A percentile compares a stretch with the other conserved stretches of the same genome.
Evolutionary conservation across 2,329 filamentous ascomycete genomes (phyloP).

Genomic region (Cryphonectria parasitica): DNA sequence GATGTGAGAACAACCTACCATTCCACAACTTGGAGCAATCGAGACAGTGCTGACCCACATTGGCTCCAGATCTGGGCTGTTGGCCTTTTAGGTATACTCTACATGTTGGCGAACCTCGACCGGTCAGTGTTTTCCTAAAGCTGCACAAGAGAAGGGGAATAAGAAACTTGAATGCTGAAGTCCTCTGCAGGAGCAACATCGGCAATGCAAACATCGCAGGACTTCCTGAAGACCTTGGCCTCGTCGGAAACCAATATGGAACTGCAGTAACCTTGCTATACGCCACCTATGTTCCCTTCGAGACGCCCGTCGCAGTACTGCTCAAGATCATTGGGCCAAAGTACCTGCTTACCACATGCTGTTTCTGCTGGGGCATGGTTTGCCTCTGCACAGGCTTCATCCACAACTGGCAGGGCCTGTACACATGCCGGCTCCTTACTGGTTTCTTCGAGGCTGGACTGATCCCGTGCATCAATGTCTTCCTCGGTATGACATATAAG

Average conservation of each 20-base stretch:
- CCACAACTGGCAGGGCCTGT: constrained; percentile 35
- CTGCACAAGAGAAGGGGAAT: neutral
- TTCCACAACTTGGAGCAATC: neutral
- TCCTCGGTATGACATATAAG: constrained; percentile 44
- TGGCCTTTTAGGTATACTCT: constrained; percentile 25
- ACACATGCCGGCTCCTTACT: constrained; percentile 31
- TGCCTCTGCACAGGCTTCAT: constrained; percentile 40
- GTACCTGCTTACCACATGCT: constrained; percentile 36
- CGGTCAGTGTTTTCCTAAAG: constrained; percentile 18
- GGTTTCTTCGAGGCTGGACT: constrained; percentile 41
- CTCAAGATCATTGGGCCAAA: constrained; percentile 42
- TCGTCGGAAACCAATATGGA: constrained; percentile 35
- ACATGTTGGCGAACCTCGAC: constrained; percentile 34
- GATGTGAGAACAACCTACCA: constrained; percentile 10
- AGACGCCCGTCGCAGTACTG: constrained; percentile 38
- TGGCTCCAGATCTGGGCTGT: constrained; percentile 17
- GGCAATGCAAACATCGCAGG: constrained; percentile 35
- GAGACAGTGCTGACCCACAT: neutral
- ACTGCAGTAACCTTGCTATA: constrained; percentile 41
- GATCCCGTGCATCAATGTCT: constrained; percentile 45
- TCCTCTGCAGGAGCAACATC: constrained; percentile 31
- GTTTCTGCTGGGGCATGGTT: constrained; percentile 33
- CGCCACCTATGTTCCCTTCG: constrained; percentile 40
- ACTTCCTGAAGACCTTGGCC: constrained; percentile 29
- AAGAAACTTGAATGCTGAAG: neutral